Evolutionary conservation across 1,139 yeast species (phyloP), one percentile per base, ranked within the genome.

Genomic region (Candida glucosophila): DNA sequence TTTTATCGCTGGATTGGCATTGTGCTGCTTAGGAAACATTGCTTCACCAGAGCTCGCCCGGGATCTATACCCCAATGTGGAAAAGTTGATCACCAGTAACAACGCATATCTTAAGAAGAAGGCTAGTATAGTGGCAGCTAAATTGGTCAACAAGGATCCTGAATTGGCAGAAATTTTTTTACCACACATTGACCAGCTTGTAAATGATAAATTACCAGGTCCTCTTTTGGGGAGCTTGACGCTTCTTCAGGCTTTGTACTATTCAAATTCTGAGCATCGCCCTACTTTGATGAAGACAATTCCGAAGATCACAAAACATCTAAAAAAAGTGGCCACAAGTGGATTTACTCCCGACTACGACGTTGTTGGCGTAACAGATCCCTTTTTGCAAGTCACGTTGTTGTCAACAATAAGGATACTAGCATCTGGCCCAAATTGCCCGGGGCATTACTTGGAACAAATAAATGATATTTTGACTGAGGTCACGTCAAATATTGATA

Each of bases 1-100:
- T 39, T 85, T 76, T 49, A 77, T 90, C 28, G 90, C 82, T 8
- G 88, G 93, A 2, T 58, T 88, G 29, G 97, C 98, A 0, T 64
- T 90, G 34, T 74, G 86, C 33, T 83, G 97, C 6, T 61, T 90
- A 46, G 98, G 96, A 15, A 86, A 86, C 45, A 73, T 92, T 35
- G 92, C 96, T 8, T 80, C 94, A 5, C 78, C 83, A 0, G 96
- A 85, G 46, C 71, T 92, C 57, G 92, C 96, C 4, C 74, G 95
- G 32, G 99, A 92, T 52, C 61, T 92, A 39, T 85, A 83, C 52
- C 67, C 81, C 17, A 86, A 90, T 44, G 90, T 92, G 20, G 92
- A 82, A 45, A 70, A 66, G 40, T 66, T 90, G 34, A 49, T 90
- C 26, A 52, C 66, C 9, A 55, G 77, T 16, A 58, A 52, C 25